Evolutionary conservation across 2,329 filamentous ascomycete genomes (phyloP).

Genomic region (Colletotrichum sublineola): DNA sequence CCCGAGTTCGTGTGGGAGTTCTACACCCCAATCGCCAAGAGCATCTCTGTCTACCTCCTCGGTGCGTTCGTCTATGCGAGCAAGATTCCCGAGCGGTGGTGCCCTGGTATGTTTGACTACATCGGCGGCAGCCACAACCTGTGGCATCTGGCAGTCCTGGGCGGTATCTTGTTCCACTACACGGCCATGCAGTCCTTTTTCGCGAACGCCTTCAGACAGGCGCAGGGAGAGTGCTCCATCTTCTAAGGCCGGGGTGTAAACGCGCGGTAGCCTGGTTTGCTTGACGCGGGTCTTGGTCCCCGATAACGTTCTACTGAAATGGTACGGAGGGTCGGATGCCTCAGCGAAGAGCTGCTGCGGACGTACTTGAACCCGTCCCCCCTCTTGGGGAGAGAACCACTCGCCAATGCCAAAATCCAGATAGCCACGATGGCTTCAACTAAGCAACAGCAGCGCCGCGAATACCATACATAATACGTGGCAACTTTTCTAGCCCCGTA

Average conservation of each 20-base stretch:
- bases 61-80: constrained; percentile 91
- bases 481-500: not conserved
- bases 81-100: constrained; percentile 94
- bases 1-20: constrained; percentile 87
- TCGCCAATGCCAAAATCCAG: not conserved
- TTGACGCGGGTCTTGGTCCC: too few relatives aligned
- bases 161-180: constrained; percentile 98
- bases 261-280: not conserved
- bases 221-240: constrained; percentile 69
- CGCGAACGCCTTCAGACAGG: constrained; percentile 78
- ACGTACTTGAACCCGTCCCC: not conserved
- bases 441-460: not conserved
- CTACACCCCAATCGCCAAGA: constrained; percentile 89
- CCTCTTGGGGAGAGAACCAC: too few relatives aligned
- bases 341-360: not conserved
- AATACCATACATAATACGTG: not conserved
- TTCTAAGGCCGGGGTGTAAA: constrained; percentile 56
- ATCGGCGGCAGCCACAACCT: constrained; percentile 96
- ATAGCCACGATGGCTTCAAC: not conserved
- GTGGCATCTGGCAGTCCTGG: constrained; percentile 95
- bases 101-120: constrained; percentile 94
- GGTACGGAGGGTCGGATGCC: not conserved
- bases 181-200: constrained; percentile 97
- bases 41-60: constrained; percentile 84
- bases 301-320: not conserved